Base-by-base conservation (phyloP, 345 rosid species). In the Garcia nutans region DNA sequence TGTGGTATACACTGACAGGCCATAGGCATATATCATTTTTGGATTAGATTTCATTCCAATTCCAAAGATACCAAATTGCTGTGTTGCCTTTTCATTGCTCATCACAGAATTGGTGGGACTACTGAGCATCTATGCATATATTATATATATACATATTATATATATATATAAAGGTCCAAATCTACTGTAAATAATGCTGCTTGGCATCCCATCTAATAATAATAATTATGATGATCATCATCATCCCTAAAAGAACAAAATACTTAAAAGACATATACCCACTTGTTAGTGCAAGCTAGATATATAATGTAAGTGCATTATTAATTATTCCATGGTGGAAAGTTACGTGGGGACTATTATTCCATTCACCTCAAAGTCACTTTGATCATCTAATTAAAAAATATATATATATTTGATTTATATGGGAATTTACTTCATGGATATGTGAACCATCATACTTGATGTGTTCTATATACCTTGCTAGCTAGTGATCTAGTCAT, bases 321-420 rank as follows among this genome's bases (percentile, higher is more conserved):
- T 70, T 78, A 74, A 70, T 79, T 84, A 85, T 87, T 85, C 84
- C 65, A 67, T 19, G 81, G 87, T 80, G 77, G 84, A 79, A 82
- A 72, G 74, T 68, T 75, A 13, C 77, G 88, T 79, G 85, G 90
- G 88, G 86, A 77, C 88, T 82, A 67, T 77, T 72, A 85, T 84
- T 84, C 84, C 84, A 75, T 77, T 67, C 79, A 74, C 83, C 80
- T 82, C 78, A 76, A 82, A 77, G 31, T 79, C 70, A 72, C 78
- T 85, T 76, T 79, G 70, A 81, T 79, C 66, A 66, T 68, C 75
- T 31, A 44, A 64, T 68, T 45, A 61, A 73, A 31, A n/a, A n/a
- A 49, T 1, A 44, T 42, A 22, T n/a, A 20, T 59, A 11, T 23
- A 10, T 65, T 77, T 65, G 24, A 42, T 62, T 62, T 23, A 42